phyloP scores from a whole-genome alignment of 2,329 filamentous ascomycete genomes.

The Fusarium sp. region DNA sequence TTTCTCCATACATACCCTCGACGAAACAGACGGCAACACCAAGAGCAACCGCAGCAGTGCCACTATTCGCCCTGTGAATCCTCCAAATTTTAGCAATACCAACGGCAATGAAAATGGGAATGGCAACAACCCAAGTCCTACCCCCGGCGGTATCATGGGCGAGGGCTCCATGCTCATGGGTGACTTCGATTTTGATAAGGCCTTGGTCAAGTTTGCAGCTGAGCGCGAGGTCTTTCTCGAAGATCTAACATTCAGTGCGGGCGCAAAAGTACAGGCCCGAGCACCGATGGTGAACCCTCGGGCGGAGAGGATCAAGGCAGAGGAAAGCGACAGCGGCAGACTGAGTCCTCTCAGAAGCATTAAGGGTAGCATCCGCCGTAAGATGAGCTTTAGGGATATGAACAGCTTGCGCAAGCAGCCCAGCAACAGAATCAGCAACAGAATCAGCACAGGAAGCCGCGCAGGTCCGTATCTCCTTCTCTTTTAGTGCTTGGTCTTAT shows the following conservation, averaged over 20 bases:
- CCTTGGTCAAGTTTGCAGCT: constrained; percentile 93
- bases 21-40: constrained; percentile 72
- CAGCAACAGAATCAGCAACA: constrained; percentile 73
- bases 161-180: constrained; percentile 59
- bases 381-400: constrained; percentile 95
- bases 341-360: constrained; percentile 72
- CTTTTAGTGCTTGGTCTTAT: background rate
- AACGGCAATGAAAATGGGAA: constrained; percentile 45
- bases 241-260: constrained; percentile 90
- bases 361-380: constrained; percentile 89
- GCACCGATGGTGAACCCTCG: constrained; percentile 83
- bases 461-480: constrained; percentile 46
- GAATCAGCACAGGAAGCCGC: constrained; percentile 42
- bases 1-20: constrained; percentile 69
- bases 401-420: constrained; percentile 93
- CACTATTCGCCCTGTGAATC: constrained; percentile 68
- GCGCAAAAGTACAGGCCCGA: constrained; percentile 79
- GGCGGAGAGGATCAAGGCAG: constrained; percentile 84
- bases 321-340: constrained; percentile 73
- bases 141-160: constrained; percentile 47
- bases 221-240: constrained; percentile 95
- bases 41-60: constrained; percentile 77
- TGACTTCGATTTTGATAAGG: constrained; percentile 94
- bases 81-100: constrained; percentile 47
- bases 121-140: constrained; percentile 38